phyloP scores from a whole-genome alignment of 2,329 filamentous ascomycete species.

The Colletotrichum siamense region DNA sequence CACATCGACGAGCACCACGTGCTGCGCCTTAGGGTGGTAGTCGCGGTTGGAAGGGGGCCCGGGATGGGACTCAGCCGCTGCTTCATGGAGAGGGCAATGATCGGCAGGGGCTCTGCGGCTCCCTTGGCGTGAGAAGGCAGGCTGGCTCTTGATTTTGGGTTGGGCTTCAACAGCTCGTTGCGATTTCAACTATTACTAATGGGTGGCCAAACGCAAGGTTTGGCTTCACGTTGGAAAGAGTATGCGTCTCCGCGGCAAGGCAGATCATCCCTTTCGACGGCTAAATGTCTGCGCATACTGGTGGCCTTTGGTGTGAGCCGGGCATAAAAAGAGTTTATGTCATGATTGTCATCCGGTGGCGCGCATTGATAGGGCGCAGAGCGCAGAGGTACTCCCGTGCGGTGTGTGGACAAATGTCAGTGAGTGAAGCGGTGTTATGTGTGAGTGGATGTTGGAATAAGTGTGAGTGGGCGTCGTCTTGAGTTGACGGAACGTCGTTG shows the following conservation, averaged over 20 bases:
- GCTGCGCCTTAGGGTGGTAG: background rate
- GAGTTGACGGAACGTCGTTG: background rate
- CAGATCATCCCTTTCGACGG: background rate
- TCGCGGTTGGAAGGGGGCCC: background rate
- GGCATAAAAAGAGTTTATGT: background rate
- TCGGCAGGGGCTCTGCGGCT: conserved; percentile 3
- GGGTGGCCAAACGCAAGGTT: background rate
- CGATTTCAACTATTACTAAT: background rate
- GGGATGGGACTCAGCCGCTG: background rate
- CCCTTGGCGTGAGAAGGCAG: background rate
- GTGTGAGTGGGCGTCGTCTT: background rate
- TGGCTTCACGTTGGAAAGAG: background rate
- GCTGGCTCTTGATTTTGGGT: background rate
- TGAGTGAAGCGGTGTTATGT: background rate
- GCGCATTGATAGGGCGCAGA: background rate
- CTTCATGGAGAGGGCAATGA: background rate
- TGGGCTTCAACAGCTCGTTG: background rate
- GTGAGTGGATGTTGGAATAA: background rate
- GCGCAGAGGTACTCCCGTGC: background rate
- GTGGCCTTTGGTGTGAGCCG: background rate
- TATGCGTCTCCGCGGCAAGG: background rate
- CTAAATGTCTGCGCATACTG: background rate
- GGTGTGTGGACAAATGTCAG: background rate
- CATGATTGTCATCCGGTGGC: background rate
- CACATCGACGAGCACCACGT: background rate